These are phyloP conservation scores for Coemansia sp. DNA, from an alignment of 192 early-diverging fungal species.

Conservation along the genomic window DNA sequence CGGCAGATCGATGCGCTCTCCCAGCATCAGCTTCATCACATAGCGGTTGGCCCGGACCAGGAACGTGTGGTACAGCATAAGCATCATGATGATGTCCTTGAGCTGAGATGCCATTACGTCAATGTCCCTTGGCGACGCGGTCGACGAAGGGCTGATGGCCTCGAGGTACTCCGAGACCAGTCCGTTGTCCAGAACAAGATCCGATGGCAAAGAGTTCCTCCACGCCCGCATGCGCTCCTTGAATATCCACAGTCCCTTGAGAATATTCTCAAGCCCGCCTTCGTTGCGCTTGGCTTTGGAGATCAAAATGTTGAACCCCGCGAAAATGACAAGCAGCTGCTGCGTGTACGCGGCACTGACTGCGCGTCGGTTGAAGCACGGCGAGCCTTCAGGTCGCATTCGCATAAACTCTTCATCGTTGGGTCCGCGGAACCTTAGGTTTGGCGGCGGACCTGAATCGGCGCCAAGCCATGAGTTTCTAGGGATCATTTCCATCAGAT, in stretches of 20 bases:
- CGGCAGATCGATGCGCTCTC: conserved; percentile 40
- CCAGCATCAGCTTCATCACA: conserved; percentile 51
- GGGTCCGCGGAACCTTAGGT: conserved; percentile 36
- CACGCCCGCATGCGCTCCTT: conserved; percentile 47
- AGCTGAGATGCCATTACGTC: conserved; percentile 37
- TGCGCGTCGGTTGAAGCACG: conserved; percentile 35
- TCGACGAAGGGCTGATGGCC: conserved; percentile 23
- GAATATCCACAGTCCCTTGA: conserved; percentile 42
- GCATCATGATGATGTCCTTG: conserved; percentile 37
- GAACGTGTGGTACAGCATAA: conserved; percentile 45
- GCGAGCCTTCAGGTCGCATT: conserved; percentile 33
- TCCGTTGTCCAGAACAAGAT: conserved; percentile 25
- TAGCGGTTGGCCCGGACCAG: conserved; percentile 46
- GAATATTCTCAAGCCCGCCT: conserved; percentile 20
- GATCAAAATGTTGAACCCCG: conserved; percentile 22
- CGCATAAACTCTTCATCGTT: conserved; percentile 41
- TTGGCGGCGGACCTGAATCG: background rate
- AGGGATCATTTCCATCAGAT: conserved; percentile 47
- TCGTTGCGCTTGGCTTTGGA: conserved; percentile 21
- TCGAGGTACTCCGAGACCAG: conserved; percentile 39
- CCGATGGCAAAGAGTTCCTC: conserved; percentile 34
- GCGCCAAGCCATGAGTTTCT: conserved; percentile 25
- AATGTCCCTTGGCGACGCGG: conserved; percentile 31
- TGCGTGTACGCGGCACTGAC: conserved; percentile 29
- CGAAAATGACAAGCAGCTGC: conserved; percentile 41